phyloP scores from a whole-genome alignment of 1,284 basidiomycete species.

The Baeospora myosura region DNA sequence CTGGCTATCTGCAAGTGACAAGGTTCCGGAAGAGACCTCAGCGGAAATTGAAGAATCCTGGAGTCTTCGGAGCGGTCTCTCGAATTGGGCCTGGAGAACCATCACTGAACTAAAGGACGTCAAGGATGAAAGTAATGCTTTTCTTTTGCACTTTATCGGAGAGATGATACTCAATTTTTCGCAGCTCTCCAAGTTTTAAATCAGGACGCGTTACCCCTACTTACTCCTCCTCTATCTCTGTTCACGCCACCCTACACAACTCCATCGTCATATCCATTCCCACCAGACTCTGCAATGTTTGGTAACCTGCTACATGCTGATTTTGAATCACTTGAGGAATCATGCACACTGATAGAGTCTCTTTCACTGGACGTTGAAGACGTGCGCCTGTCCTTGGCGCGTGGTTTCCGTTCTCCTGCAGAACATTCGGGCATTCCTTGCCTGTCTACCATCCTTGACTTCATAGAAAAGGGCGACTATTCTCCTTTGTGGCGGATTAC shows the following conservation, averaged over 20 bases:
- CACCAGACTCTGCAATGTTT: slow-evolving; percentile 36
- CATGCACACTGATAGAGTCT: slow-evolving; percentile 68
- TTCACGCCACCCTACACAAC: slow-evolving; percentile 48
- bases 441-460: slow-evolving; percentile 57
- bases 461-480: slow-evolving; percentile 64
- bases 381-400: slow-evolving; percentile 61
- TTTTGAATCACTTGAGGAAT: slow-evolving; percentile 65
- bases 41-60: slow-evolving; percentile 46
- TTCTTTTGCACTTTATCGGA: slow-evolving; percentile 4
- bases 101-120: slow-evolving; percentile 61
- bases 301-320: slow-evolving; percentile 56
- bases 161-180: slow-evolving; percentile 7
- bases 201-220: slow-evolving; percentile 52
- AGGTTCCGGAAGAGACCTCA: slow-evolving; percentile 19
- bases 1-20: slow-evolving; percentile 37
- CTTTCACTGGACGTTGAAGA: slow-evolving; percentile 70
- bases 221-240: slow-evolving; percentile 49
- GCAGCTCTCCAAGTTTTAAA: slow-evolving; percentile 51
- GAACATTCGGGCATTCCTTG: slow-evolving; percentile 54
- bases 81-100: slow-evolving; percentile 70
- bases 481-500: slow-evolving; percentile 52
- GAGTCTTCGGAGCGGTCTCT: slow-evolving; percentile 55
- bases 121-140: slow-evolving; percentile 47
- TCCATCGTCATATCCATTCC: slow-evolving; percentile 32
- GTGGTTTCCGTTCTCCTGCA: slow-evolving; percentile 51